These are phyloP conservation scores for Barnettozyma salicaria DNA, from an alignment of 805 yeast genomes.

Conservation along the genomic window DNA sequence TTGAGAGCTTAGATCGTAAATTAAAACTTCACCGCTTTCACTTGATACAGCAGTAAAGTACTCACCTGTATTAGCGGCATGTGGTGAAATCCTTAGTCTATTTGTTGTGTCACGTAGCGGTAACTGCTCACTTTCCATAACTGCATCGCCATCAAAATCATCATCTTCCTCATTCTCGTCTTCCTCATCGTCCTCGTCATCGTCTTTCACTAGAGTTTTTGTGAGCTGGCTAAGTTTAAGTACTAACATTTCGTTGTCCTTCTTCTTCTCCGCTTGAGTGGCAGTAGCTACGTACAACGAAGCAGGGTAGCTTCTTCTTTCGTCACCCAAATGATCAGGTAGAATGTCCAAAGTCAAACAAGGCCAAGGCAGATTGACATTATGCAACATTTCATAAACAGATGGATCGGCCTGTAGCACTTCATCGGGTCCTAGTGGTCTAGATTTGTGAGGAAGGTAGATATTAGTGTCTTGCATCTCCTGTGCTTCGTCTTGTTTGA, in stretches of 20 bases:
- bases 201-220: conserved; percentile 83
- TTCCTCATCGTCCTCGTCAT: conserved; percentile 68
- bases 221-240: conserved; percentile 77
- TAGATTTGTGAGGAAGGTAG: conserved; percentile 83
- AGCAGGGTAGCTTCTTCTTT: conserved; percentile 87
- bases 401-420: conserved; percentile 94
- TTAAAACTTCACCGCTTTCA: conserved; percentile 84
- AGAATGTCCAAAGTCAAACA: conserved; percentile 85
- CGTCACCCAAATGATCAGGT: conserved; percentile 82
- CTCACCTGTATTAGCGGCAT: conserved; percentile 66
- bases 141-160: conserved; percentile 70
- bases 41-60: conserved; percentile 81
- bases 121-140: conserved; percentile 78
- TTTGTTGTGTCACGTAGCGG: conserved; percentile 81
- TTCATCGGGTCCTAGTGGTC: conserved; percentile 92
- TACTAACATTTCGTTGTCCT: conserved; percentile 83
- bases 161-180: conserved; percentile 72
- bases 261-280: conserved; percentile 82
- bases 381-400: conserved; percentile 94
- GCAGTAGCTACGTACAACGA: conserved; percentile 83
- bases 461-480: conserved; percentile 41
- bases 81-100: conserved; percentile 80
- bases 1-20: conserved; percentile 79
- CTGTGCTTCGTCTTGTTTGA: conserved; percentile 33
- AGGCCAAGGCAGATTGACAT: conserved; percentile 94